phyloP scores from a whole-genome alignment of 192 early-diverging fungal species.

The Backusella tuberculispora region DNA sequence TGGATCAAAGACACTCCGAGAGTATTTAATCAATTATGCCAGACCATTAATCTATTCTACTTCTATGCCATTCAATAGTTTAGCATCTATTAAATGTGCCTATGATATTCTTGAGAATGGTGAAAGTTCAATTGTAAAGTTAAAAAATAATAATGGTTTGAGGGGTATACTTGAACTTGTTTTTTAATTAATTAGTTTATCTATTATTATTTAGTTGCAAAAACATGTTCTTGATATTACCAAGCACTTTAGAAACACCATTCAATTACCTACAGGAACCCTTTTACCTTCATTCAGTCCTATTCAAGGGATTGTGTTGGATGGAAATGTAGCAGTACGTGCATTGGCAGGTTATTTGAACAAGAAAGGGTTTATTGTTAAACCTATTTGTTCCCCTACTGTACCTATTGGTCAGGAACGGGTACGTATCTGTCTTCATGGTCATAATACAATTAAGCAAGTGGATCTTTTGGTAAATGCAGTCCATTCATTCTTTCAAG shows the following conservation, averaged over 20 bases:
- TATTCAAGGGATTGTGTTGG: constrained; percentile 79
- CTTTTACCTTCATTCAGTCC: constrained; percentile 70
- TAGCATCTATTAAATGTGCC: constrained; percentile 68
- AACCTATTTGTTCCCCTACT: constrained; percentile 79
- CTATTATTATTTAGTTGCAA: constrained; percentile 44
- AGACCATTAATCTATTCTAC: constrained; percentile 83
- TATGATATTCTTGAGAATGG: constrained; percentile 63
- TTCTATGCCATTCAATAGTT: constrained; percentile 66
- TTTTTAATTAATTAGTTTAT: not conserved
- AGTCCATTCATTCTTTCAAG: constrained; percentile 34
- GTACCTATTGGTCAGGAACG: constrained; percentile 79
- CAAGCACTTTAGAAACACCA: constrained; percentile 50
- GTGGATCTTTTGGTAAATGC: constrained; percentile 44
- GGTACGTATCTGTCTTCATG: constrained; percentile 85
- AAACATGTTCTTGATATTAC: constrained; percentile 50
- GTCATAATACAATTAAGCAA: constrained; percentile 69
- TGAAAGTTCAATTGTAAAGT: constrained; percentile 52
- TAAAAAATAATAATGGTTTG: not conserved
- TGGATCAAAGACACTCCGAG: constrained; percentile 59
- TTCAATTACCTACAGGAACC: constrained; percentile 49
- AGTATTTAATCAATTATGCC: constrained; percentile 84
- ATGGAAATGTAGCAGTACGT: constrained; percentile 62
- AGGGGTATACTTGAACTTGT: not conserved
- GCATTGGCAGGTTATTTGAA: constrained; percentile 49
- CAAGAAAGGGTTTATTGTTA: constrained; percentile 64